Evolutionary conservation across 352 stramenopile species (phyloP).

Genomic region (Globisporangium acanthophoron): DNA sequence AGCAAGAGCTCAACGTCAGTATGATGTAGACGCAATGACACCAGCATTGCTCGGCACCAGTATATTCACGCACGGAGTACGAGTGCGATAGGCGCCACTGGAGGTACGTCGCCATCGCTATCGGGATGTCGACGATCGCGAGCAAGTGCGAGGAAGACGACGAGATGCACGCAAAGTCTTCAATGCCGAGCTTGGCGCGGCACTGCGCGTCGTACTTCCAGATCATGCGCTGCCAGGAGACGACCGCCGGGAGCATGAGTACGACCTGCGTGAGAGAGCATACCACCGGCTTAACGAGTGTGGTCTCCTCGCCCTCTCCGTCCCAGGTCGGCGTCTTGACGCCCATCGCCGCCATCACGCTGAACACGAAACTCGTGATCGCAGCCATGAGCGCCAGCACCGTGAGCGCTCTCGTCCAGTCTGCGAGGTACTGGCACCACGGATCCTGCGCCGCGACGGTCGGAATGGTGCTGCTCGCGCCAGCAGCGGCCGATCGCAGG

Average conservation of each 20-base stretch:
- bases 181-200: constrained; percentile 30
- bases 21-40: too few species aligned
- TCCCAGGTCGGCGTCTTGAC: constrained; percentile 74
- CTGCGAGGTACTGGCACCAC: constrained; percentile 57
- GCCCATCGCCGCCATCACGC: constrained; percentile 40
- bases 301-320: constrained; percentile 53
- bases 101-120: constrained; percentile 38
- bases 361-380: constrained; percentile 48
- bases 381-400: constrained; percentile 49
- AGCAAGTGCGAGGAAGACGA: constrained; percentile 27
- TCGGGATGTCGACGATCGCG: constrained; percentile 36
- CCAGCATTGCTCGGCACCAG: background rate
- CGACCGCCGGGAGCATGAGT: constrained; percentile 36
- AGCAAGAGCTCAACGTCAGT: background rate
- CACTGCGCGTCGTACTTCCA: constrained; percentile 39
- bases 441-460: constrained; percentile 37
- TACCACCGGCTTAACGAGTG: constrained; percentile 43
- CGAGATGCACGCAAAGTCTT: constrained; percentile 56
- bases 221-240: constrained; percentile 58
- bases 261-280: constrained; percentile 46
- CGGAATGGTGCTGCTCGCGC: constrained; percentile 23
- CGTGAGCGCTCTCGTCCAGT: constrained; percentile 35
- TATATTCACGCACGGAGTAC: constrained; percentile 35
- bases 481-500: background rate
- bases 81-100: constrained; percentile 59